Percentiles rank a stretch among this genome's conserved stretches.
phyloP scores from a whole-genome alignment of 2,329 filamentous ascomycete genomes.

The Dothistroma pini region DNA sequence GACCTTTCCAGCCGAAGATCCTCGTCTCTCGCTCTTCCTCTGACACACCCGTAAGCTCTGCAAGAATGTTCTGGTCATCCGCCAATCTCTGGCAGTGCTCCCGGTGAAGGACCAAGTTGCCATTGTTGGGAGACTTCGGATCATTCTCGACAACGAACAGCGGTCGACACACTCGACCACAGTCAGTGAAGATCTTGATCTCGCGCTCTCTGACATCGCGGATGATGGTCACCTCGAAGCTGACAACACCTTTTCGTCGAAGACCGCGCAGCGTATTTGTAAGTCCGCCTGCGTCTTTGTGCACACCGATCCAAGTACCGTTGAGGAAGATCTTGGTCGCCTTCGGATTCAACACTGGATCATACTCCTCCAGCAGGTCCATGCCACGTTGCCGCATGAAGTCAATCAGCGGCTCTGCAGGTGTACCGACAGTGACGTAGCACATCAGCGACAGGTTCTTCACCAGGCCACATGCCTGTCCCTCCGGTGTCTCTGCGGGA shows the following conservation, averaged over 20 bases:
- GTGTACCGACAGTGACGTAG: slow-evolving; percentile 92
- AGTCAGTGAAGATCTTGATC: slow-evolving; percentile 98
- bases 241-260: slow-evolving; percentile 71
- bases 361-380: slow-evolving; percentile 93
- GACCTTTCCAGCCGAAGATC: slow-evolving; percentile 82
- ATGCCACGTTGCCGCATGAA: slow-evolving; percentile 96
- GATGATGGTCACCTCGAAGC: slow-evolving; percentile 89
- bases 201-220: slow-evolving; percentile 95
- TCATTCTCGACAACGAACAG: slow-evolving; percentile 92
- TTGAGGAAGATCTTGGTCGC: slow-evolving; percentile 99
- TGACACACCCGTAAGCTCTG: slow-evolving; percentile 45
- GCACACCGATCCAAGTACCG: slow-evolving; percentile 95
- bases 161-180: slow-evolving; percentile 88
- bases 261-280: slow-evolving; percentile 52
- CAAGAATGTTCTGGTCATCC: slow-evolving; percentile 59
- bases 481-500: slow-evolving; percentile 95
- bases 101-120: slow-evolving; percentile 77
- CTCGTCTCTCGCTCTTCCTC: slow-evolving; percentile 55
- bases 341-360: slow-evolving; percentile 64
- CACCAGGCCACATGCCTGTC: slow-evolving; percentile 95
- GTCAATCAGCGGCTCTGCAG: slow-evolving; percentile 82
- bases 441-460: slow-evolving; percentile 99
- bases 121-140: slow-evolving; percentile 66
- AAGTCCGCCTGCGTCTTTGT: slow-evolving; percentile 81
- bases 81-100: slow-evolving; percentile 76